Evolutionary conservation across 768 basidiomycete species (phyloP).

Genomic region (Suillus paluster): DNA sequence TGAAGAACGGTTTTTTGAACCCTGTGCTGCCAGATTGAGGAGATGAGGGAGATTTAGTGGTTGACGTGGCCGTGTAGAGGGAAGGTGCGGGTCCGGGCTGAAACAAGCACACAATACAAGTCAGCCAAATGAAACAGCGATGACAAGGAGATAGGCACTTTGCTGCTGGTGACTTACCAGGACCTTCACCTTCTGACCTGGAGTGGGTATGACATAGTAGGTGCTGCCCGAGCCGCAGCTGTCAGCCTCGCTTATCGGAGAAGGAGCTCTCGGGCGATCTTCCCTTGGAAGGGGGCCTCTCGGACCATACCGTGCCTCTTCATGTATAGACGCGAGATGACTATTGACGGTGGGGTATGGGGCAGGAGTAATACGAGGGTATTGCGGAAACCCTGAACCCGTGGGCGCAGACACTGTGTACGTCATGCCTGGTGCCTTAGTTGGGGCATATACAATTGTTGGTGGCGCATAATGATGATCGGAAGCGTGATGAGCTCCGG

Average conservation of each 20-base stretch:
- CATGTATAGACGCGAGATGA: constrained; percentile 40
- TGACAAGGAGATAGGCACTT: constrained; percentile 17
- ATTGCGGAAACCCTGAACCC: constrained; percentile 39
- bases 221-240: constrained; percentile 69
- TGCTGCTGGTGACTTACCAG: constrained; percentile 54
- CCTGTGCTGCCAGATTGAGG: constrained; percentile 43
- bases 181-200: constrained; percentile 76
- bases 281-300: constrained; percentile 33
- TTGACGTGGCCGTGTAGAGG: constrained; percentile 61
- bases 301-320: constrained; percentile 39
- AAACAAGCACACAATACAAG: constrained; percentile 29
- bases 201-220: constrained; percentile 73
- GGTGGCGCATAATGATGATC: constrained; percentile 65
- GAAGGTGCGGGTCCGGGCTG: constrained; percentile 53
- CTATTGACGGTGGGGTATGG: constrained; percentile 47
- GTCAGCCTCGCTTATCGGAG: constrained; percentile 40
- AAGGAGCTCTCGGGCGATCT: constrained; percentile 38
- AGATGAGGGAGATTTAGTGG: constrained; percentile 59
- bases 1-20: constrained; percentile 62
- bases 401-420: constrained; percentile 72
- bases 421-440: constrained; percentile 62
- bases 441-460: constrained; percentile 58
- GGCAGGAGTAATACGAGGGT: constrained; percentile 45
- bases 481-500: constrained; percentile 44
- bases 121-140: constrained; percentile 32